Evolutionary conservation across 1,284 basidiomycete species (phyloP), one percentile per base, ranked within the genome.

Genomic region (Pseudozyma sp.): DNA sequence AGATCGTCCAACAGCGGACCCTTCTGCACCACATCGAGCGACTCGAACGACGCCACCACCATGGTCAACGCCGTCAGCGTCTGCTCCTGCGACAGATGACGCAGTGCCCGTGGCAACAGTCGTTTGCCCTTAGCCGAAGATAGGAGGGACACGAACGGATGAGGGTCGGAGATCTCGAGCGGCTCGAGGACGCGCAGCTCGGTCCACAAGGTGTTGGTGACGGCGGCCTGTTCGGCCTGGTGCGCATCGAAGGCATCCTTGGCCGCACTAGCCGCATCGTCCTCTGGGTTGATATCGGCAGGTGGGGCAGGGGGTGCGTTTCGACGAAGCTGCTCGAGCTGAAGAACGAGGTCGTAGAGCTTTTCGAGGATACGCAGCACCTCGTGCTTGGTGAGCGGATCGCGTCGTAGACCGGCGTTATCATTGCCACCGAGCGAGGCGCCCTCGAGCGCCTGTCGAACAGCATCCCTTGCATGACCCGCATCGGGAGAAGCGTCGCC

Each of bases 131-230:
- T 99, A 75, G 90, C 89, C 3, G 93, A 91, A 37, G 89, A 89
- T 48, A 99, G 88, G 44, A 99, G 88, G 2, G 94, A 94, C 77
- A 99, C 91, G 86, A 99, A 98, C 0, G 97, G 97, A 86, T 99
- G 97, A 5, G 96, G 96, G 68, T 92, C 93, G 91, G 94, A 94
- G 39, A 93, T 92, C 83, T 95, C 94, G 11, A 99, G 88, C 30
- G 94, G 94, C 46, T 94, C 92, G 87, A 93, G 90, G 24, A 98
- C 92, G 80, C 91, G 89, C 48, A 97, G 86, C 48, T 90, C 90
- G 63, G 89, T 88, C 92, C 94, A 99, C 63, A 98, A 87, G 39
- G 53, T 50, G 11, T 66, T 54, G 9, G 74, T 68, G 24, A 84
- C 72, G 11, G 59, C 57, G 13, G 67, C 71, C 24, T 74, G 68